phyloP scores from a whole-genome alignment of 106 monocot genomes.

The Agapanthus africanus region DNA sequence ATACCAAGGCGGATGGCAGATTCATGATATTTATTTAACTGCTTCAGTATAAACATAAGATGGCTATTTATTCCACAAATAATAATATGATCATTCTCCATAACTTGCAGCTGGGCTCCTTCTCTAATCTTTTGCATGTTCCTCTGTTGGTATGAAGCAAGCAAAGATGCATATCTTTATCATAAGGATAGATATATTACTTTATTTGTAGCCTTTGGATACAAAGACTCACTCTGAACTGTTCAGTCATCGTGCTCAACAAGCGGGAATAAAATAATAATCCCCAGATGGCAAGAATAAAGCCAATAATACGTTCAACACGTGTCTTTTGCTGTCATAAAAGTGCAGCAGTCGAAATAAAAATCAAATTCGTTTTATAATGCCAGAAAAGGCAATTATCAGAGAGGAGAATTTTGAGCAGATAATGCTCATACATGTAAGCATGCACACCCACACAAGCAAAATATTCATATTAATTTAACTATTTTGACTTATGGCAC shows the following conservation, averaged over 20 bases:
- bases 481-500: background rate
- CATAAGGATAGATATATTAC: background rate
- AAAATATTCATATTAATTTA: background rate
- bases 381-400: background rate
- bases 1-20: constrained; percentile 86
- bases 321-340: constrained; percentile 91
- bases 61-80: constrained; percentile 97
- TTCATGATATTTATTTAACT: constrained; percentile 84
- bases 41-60: constrained; percentile 82
- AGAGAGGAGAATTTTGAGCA: background rate
- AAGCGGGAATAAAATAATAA: constrained; percentile 95
- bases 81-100: constrained; percentile 90
- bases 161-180: constrained; percentile 1
- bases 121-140: constrained; percentile 97
- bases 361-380: background rate
- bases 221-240: constrained; percentile 74
- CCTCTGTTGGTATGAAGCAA: constrained; percentile 34
- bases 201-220: background rate
- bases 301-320: constrained; percentile 80
- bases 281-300: constrained; percentile 90
- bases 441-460: too few relatives aligned
- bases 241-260: constrained; percentile 87
- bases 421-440: background rate
- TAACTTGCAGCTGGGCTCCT: constrained; percentile 90
- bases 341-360: background rate